Evolutionary conservation across 371 early-diverging fungal genomes (phyloP), one percentile per base, ranked within the genome.

Genomic region (Phascolomyces articulosus): DNA sequence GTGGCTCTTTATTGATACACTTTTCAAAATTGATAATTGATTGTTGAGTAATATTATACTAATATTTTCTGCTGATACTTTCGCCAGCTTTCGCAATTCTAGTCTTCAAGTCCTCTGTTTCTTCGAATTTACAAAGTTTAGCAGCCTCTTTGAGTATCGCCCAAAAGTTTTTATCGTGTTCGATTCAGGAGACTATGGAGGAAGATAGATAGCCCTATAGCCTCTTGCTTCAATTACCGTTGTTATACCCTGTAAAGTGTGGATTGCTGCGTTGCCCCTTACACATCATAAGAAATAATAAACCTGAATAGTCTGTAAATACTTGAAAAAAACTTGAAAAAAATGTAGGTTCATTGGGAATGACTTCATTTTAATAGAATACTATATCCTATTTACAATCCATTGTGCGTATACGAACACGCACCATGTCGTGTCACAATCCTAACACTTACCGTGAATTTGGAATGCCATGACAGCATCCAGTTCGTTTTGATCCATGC

Each of bases 201-300:
- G 64, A 23, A 56, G 48, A 31, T 64, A 64, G 4, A 40, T 23
- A 51, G 49, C 58, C 24, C 29, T 28, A 51, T 65, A 65, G 10
- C 65, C 59, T 28, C 65, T 28, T 21, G 48, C 29, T 28, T 65
- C 60, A 38, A 59, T 65, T n/a, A 24, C 55, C n/a, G 26, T n/a
- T n/a, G n/a, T 20, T 20, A 58, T 54, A 34, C 49, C 53, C 4
- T 20, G 18, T 18, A 18, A n/a, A 16, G 49, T 51, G 18, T 54
- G 59, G 23, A 65, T 65, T 29, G 65, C 59, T 26, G 54, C 57
- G 29, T 64, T 55, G n/a, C n/a, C n/a, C n/a, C n/a, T n/a, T n/a
- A n/a, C n/a, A n/a, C n/a, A n/a, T n/a, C n/a, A n/a, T n/a, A n/a
- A n/a, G n/a, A n/a, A n/a, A n/a, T n/a, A n/a, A n/a, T n/a, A n/a